Evolutionary conservation across 805 yeast genomes (phyloP).

Genomic region (Sungouiella thailandica): DNA sequence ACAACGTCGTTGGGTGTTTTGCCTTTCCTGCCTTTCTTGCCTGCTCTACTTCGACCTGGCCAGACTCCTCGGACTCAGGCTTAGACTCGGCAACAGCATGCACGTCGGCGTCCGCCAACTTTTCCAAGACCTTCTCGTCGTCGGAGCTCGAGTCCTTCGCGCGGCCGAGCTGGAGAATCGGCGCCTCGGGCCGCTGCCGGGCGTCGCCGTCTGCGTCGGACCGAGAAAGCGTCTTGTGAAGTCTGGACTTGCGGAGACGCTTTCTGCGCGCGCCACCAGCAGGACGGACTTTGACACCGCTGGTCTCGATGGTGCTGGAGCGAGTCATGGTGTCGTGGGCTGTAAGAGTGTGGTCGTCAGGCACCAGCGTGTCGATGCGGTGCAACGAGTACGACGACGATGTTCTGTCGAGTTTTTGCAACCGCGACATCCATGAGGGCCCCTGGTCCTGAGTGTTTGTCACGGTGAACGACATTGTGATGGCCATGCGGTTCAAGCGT

Average conservation of each 20-base stretch:
- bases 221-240: slow-evolving; percentile 26
- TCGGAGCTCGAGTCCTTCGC: slow-evolving; percentile 6
- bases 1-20: neutral
- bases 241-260: slow-evolving; percentile 32
- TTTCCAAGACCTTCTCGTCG: slow-evolving; percentile 6
- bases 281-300: slow-evolving; percentile 61
- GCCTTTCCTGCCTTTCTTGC: neutral
- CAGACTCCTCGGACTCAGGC: neutral
- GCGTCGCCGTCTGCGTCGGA: slow-evolving; percentile 11
- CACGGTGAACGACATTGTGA: slow-evolving; percentile 81
- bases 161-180: slow-evolving; percentile 37
- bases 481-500: slow-evolving; percentile 85
- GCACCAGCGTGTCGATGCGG: slow-evolving; percentile 62
- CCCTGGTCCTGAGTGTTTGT: slow-evolving; percentile 46
- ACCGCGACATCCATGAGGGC: slow-evolving; percentile 76
- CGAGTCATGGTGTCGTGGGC: slow-evolving; percentile 21
- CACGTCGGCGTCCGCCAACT: too few relatives aligned
- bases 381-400: slow-evolving; percentile 79
- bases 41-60: neutral
- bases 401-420: slow-evolving; percentile 69
- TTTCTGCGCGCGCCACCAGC: slow-evolving; percentile 70
- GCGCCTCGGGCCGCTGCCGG: slow-evolving; percentile 34
- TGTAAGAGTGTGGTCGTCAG: slow-evolving; percentile 16
- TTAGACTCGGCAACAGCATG: neutral
- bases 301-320: slow-evolving; percentile 50